phyloP scores from a whole-genome alignment of 768 basidiomycete genomes.

The Tulasnella sp. region DNA sequence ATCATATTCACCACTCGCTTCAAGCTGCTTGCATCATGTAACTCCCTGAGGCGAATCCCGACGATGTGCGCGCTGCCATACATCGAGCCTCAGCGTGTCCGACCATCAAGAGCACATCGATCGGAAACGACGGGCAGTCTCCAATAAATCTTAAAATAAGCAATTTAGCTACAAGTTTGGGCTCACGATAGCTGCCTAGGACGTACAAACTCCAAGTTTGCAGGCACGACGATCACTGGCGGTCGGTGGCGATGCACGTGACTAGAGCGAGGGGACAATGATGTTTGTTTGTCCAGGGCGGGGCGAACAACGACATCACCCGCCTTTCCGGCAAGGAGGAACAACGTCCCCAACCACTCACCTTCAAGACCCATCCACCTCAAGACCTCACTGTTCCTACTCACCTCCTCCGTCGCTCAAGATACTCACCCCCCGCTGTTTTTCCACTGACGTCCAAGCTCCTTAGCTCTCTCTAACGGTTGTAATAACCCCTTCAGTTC shows the following conservation, averaged over 20 bases:
- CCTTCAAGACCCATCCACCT: background rate
- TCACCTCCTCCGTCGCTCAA: background rate
- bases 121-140: background rate
- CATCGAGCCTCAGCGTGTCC: background rate
- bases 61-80: no score
- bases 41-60: no score
- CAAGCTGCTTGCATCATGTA: no score
- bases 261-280: background rate
- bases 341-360: background rate
- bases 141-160: background rate
- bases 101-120: background rate
- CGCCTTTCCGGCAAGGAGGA: conserved; percentile 8
- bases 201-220: background rate
- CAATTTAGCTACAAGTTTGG: background rate
- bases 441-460: background rate
- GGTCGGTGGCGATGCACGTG: background rate
- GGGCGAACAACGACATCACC: background rate
- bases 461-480: background rate
- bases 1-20: no score
- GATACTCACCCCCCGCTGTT: background rate
- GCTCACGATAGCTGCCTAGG: background rate
- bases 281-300: conserved; percentile 12
- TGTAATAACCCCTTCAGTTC: conserved; percentile 1
- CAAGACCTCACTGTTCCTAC: background rate
- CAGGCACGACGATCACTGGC: background rate